Base-by-base conservation (phyloP, 495 filamentous ascomycete genomes). In the Penicillium taxi region DNA sequence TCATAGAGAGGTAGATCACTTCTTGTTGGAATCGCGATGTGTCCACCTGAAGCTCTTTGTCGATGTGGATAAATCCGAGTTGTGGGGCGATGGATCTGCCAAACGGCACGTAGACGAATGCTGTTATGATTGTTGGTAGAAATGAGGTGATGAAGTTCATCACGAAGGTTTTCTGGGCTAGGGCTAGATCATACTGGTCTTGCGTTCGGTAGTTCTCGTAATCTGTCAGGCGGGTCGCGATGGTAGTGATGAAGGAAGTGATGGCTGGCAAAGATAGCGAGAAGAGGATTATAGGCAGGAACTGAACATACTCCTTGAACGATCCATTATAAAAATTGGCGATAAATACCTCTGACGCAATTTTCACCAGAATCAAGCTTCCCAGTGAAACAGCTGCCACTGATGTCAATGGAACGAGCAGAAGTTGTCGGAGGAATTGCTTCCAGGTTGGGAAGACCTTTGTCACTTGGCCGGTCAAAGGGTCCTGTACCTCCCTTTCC, bases 141-240 rank as follows among this genome's bases (percentile, higher is more conserved):
- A 95, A 98, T 0, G 89, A 88, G 11, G 86, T 94, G 59, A 98
- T 91, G 55, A 96, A 93, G 64, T 95, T 94, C 54, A 98, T 73
- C 11, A 96, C 75, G 51, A 98, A 96, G 9, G 88, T 78, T 63
- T 98, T 98, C 37, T 79, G 72, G 2, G 88, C 87, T 50, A 94
- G 76, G 1, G 88, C 80, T 3, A 79, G 70, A 42, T 91, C 80
- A 48, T 95, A 86, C 12, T 77, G 70, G 40, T 86, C 84, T 17
- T 78, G 68, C 0, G 86, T 95, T 45, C 89, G 82, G 61, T 94
- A 91, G 55, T 98, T 98, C 44, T 98, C 91, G 39, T 75, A 76
- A 13, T 91, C 72, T 13, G 82, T 95, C 18, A 98, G 69, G 24
- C 65, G 69, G 6, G 80, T 79, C 8, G 91, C 91, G 44, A 91